A percentile compares a stretch with the other conserved stretches of the same genome.
Evolutionary conservation across 2,329 filamentous ascomycete genomes (phyloP).

Genomic region (Penicillium sp.): DNA sequence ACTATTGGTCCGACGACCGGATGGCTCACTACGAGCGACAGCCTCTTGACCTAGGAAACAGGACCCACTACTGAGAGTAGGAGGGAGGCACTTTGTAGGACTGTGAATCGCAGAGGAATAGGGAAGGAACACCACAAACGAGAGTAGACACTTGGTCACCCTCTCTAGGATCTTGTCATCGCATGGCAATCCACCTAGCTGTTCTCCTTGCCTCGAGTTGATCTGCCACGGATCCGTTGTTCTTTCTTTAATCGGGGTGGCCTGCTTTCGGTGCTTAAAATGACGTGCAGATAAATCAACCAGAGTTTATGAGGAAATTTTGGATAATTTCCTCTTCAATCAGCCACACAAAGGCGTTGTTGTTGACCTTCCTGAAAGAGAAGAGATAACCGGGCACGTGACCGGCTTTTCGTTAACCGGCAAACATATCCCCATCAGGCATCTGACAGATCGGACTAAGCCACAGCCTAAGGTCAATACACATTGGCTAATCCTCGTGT

Average conservation of each 20-base stretch:
- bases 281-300: no score
- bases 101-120: no score
- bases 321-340: neutral
- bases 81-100: no score
- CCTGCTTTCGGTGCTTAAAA: neutral
- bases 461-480: neutral
- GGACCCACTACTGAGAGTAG: no score
- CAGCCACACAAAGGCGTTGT: neutral
- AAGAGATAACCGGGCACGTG: conserved; percentile 7
- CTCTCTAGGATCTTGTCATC: neutral
- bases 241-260: neutral
- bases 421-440: conserved; percentile 1
- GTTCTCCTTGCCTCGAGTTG: neutral
- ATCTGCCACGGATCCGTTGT: neutral
- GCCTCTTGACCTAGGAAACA: no score
- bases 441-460: neutral
- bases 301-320: conserved; percentile 39
- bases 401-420: conserved; percentile 7
- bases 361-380: conserved; percentile 3
- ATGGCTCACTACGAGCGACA: no score
- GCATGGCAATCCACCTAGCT: neutral
- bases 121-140: no score
- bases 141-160: no score
- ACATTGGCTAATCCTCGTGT: neutral
- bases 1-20: no score